phyloP scores from a whole-genome alignment of 2,329 filamentous ascomycete species.

The Colletotrichum neosansevieriae region DNA sequence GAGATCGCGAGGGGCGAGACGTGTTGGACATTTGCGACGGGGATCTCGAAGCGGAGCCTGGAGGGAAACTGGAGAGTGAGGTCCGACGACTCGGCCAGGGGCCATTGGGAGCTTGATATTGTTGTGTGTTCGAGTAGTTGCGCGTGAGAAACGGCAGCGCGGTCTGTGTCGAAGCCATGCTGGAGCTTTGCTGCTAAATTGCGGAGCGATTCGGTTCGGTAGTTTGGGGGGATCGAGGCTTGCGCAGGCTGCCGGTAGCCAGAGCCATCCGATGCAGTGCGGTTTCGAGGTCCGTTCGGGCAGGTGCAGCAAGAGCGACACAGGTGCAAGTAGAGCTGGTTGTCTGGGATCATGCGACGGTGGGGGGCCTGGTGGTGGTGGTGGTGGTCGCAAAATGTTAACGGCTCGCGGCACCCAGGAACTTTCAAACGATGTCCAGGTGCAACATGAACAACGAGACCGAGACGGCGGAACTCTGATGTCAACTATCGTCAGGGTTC shows the following conservation, averaged over 20 bases:
- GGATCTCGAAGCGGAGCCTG: constrained; percentile 61
- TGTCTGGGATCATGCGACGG: constrained; percentile 31
- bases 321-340: constrained; percentile 21
- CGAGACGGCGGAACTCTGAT: constrained; percentile 25
- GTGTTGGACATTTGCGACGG: constrained; percentile 68
- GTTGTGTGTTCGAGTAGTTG: constrained; percentile 51
- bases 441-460: constrained; percentile 32
- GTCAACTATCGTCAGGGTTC: constrained; percentile 20
- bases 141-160: constrained; percentile 58
- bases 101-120: constrained; percentile 47
- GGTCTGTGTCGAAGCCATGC: constrained; percentile 56
- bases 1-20: constrained; percentile 67
- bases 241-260: constrained; percentile 34
- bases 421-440: constrained; percentile 12
- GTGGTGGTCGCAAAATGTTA: constrained; percentile 13
- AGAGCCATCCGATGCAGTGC: constrained; percentile 36
- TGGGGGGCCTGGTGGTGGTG: constrained; percentile 14
- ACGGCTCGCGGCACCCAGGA: constrained; percentile 25
- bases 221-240: constrained; percentile 21
- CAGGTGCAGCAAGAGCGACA: constrained; percentile 22
- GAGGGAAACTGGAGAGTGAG: constrained; percentile 74
- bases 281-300: constrained; percentile 36
- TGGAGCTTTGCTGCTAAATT: constrained; percentile 26
- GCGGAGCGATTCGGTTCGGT: constrained; percentile 34
- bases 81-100: constrained; percentile 56